phyloP scores from a whole-genome alignment of 1,284 basidiomycete genomes.

The Thelephora terrestris region DNA sequence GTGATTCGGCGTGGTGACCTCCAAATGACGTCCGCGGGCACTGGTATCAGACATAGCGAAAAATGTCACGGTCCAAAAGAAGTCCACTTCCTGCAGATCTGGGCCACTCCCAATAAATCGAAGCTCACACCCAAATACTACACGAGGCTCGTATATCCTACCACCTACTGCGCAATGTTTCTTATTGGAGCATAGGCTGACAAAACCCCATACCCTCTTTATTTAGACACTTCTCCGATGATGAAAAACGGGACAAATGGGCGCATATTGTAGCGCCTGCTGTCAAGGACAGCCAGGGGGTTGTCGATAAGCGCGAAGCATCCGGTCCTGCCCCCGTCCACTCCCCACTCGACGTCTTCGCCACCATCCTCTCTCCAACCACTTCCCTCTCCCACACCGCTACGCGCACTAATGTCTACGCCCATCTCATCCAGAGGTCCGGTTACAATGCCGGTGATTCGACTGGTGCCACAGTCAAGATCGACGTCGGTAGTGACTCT shows the following conservation, averaged over 20 bases:
- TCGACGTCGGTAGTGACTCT: conserved; percentile 30
- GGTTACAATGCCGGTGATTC: conserved; percentile 56
- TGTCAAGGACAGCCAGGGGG: conserved; percentile 9
- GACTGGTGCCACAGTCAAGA: conserved; percentile 38
- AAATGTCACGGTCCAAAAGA: conserved; percentile 46
- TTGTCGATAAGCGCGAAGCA: conserved; percentile 46
- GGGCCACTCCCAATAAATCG: conserved; percentile 56
- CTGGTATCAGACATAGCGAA: conserved; percentile 81
- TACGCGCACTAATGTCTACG: conserved; percentile 40
- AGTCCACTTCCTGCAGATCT: conserved; percentile 85
- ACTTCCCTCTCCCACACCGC: conserved; percentile 38
- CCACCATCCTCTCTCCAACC: conserved; percentile 48
- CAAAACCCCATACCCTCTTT: background rate
- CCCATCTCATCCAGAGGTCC: conserved; percentile 67
- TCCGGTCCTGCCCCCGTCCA: conserved; percentile 69
- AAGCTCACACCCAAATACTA: conserved; percentile 69
- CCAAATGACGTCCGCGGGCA: conserved; percentile 86
- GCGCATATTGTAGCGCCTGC: conserved; percentile 65
- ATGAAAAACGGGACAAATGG: conserved; percentile 68
- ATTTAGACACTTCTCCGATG: conserved; percentile 64
- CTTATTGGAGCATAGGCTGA: background rate
- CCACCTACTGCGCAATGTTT: background rate
- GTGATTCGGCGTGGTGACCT: conserved; percentile 80
- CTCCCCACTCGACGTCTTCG: conserved; percentile 48
- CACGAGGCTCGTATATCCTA: conserved; percentile 39